phyloP scores from a whole-genome alignment of 2,329 filamentous ascomycete species.

The Graphilbum sp. region DNA sequence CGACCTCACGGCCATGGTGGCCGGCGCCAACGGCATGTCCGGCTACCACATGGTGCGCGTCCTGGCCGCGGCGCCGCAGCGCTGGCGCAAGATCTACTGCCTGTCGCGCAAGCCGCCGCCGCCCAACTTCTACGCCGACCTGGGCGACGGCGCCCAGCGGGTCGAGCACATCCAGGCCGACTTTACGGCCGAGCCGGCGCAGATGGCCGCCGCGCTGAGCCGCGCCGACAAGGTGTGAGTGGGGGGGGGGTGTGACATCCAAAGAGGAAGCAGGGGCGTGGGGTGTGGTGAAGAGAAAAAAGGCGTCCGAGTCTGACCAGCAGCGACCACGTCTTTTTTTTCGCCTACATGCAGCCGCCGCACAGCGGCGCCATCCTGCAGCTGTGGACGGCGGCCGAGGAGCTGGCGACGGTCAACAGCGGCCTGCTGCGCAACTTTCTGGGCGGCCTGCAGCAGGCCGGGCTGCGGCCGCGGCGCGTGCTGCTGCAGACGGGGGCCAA shows the following conservation, averaged over 20 bases:
- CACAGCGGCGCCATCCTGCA: slow-evolving; percentile 8
- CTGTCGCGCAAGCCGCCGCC: slow-evolving; percentile 28
- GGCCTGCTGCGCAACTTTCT: slow-evolving; percentile 14
- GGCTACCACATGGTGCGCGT: slow-evolving; percentile 24
- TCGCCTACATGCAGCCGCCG: slow-evolving; percentile 35
- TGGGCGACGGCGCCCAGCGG: slow-evolving; percentile 17
- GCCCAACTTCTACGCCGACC: slow-evolving; percentile 9
- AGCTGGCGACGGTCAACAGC: slow-evolving; percentile 28
- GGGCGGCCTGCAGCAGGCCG: slow-evolving; percentile 18
- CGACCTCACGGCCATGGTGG: slow-evolving; percentile 1
- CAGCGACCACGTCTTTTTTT: slow-evolving; percentile 31
- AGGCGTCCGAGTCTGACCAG: neutral
- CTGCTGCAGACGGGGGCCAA: slow-evolving; percentile 35
- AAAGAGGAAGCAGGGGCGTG: no score
- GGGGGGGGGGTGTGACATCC: no score
- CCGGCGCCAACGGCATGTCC: slow-evolving; percentile 2
- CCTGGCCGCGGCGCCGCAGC: slow-evolving; percentile 25
- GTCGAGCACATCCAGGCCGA: slow-evolving; percentile 24
- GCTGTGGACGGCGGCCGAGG: slow-evolving; percentile 32
- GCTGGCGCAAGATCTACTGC: slow-evolving; percentile 36
- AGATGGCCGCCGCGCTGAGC: slow-evolving; percentile 10
- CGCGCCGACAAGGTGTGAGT: no score
- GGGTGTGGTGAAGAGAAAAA: no score
- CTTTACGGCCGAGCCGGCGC: slow-evolving; percentile 14
- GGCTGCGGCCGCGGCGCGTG: slow-evolving; percentile 22